These are phyloP conservation scores for Alternaria solani DNA, from an alignment of 2,329 filamentous ascomycete genomes.

Conservation along the genomic window DNA sequence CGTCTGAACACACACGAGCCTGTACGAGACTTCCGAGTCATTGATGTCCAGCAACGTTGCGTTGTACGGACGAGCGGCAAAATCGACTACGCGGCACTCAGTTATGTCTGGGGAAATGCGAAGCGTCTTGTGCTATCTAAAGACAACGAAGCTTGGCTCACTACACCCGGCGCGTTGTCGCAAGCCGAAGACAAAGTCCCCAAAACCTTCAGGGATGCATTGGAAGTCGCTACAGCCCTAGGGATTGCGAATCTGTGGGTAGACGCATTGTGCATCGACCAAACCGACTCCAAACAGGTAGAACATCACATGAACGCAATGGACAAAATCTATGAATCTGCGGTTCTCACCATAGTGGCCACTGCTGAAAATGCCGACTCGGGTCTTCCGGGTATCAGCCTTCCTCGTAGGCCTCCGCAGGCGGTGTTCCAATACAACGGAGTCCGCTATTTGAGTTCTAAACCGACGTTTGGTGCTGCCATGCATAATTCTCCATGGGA, in stretches of 20 bases:
- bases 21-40: not conserved
- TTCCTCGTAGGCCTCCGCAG: not conserved
- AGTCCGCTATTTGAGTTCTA: not conserved
- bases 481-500: conserved; percentile 8
- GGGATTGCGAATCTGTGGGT: not conserved
- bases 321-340: not conserved
- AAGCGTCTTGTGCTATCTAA: conserved; percentile 3
- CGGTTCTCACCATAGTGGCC: not conserved
- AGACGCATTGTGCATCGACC: not conserved
- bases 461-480: conserved; percentile 2
- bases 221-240: not conserved
- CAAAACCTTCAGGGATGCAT: not conserved
- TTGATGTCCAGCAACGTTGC: not conserved
- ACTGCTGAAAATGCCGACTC: not conserved
- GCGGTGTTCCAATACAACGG: not conserved
- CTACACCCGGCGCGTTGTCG: conserved; percentile 5
- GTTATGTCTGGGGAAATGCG: conserved; percentile 13
- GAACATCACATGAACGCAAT: not conserved
- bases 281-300: not conserved
- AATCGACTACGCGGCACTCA: conserved; percentile 6
- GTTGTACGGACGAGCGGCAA: not conserved
- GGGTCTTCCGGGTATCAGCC: not conserved
- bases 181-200: not conserved
- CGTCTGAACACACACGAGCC: not conserved
- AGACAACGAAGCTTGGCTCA: not conserved